Evolutionary conservation across 148 eudicot genomes (phyloP).

Genomic region (Selenicereus undatus): DNA sequence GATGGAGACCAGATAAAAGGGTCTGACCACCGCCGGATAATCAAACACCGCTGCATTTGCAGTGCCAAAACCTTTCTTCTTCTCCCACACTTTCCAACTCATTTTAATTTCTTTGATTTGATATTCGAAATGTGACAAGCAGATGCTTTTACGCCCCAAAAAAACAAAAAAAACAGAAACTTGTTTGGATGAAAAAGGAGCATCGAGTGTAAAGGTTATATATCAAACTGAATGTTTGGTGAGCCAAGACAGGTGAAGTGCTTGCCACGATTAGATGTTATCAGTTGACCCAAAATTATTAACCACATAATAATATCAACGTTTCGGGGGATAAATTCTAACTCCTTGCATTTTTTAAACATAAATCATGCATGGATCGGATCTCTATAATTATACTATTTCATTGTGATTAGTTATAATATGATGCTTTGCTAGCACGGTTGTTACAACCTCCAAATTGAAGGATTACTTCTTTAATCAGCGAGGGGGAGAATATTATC

Average conservation of each 20-base stretch:
- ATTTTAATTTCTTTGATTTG: constrained; percentile 2
- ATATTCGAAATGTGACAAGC: no score
- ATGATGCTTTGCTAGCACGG: constrained; percentile 19
- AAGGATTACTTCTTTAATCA: background rate
- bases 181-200: constrained; percentile 18
- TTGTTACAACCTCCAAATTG: constrained; percentile 21
- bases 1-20: constrained; percentile 47
- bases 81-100: constrained; percentile 40
- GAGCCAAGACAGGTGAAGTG: constrained; percentile 30
- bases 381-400: constrained; percentile 6
- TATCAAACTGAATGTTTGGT: constrained; percentile 18
- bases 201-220: constrained; percentile 17
- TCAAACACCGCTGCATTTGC: background rate
- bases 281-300: constrained; percentile 25
- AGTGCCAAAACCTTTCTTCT: constrained; percentile 10
- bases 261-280: constrained; percentile 45
- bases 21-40: constrained; percentile 19
- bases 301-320: background rate
- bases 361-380: constrained; percentile 3
- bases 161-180: background rate
- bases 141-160: no score
- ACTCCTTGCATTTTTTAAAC: constrained; percentile 15
- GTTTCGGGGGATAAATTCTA: constrained; percentile 7
- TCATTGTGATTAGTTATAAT: constrained; percentile 14
- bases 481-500: background rate